Evolutionary conservation across 305 asterid species (phyloP).

Genomic region (Fraxinus dipetala): DNA sequence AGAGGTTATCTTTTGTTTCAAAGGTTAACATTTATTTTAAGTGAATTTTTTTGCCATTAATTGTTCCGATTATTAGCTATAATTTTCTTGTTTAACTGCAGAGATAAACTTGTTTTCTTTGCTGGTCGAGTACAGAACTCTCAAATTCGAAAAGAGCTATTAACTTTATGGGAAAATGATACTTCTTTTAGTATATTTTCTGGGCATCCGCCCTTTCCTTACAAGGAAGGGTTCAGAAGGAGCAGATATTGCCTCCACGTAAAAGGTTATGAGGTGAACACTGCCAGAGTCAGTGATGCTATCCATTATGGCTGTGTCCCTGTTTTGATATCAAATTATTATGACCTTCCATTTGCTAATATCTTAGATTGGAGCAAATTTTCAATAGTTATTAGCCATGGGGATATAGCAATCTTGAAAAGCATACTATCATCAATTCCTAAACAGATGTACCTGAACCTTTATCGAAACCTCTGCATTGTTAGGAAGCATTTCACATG

Average conservation of each 20-base stretch:
- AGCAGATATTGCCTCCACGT: constrained; percentile 77
- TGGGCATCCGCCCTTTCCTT: constrained; percentile 46
- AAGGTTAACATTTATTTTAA: neutral
- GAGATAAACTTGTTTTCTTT: constrained; percentile 56
- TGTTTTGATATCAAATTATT: constrained; percentile 64
- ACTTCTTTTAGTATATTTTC: constrained; percentile 53
- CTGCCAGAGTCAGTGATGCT: constrained; percentile 75
- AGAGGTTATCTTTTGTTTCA: neutral
- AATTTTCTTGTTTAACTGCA: constrained; percentile 29
- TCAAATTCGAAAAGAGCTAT: constrained; percentile 40
- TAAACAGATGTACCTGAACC: constrained; percentile 40
- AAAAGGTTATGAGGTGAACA: constrained; percentile 80
- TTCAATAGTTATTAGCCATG: constrained; percentile 50
- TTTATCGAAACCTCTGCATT: constrained; percentile 43
- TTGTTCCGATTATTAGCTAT: neutral
- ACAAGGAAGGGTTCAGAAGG: constrained; percentile 59
- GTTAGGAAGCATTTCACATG: constrained; percentile 68
- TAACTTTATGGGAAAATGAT: constrained; percentile 55
- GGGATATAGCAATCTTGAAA: constrained; percentile 47
- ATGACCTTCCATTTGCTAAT: constrained; percentile 74
- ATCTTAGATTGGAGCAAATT: constrained; percentile 68
- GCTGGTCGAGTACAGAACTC: constrained; percentile 75
- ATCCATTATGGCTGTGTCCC: constrained; percentile 73
- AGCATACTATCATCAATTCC: constrained; percentile 45
- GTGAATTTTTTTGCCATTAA: neutral